These are phyloP conservation scores for Neurospora sp. DNA, from an alignment of 495 filamentous ascomycete genomes.

Conservation along the genomic window DNA sequence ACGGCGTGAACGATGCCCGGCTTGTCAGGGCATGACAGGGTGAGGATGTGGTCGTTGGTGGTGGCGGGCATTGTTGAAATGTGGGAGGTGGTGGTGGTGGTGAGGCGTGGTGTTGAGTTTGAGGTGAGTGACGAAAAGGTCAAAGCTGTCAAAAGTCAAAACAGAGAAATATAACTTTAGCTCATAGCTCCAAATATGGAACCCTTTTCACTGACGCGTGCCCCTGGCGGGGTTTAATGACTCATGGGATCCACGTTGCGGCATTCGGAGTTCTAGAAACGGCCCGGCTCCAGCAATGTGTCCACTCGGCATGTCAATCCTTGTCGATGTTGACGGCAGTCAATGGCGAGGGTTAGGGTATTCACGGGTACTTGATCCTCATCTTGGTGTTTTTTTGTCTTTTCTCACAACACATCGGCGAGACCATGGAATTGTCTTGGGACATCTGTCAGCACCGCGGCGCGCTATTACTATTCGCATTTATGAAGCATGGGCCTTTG, in stretches of 20 bases:
- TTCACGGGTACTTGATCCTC: neutral
- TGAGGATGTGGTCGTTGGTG: slow-evolving; percentile 54
- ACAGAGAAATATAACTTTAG: neutral
- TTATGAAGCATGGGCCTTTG: neutral
- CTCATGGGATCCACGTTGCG: neutral
- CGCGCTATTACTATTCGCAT: neutral
- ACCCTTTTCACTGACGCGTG: neutral
- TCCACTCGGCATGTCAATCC: neutral
- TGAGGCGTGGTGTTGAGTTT: too few relatives aligned
- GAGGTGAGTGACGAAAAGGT: too few relatives aligned
- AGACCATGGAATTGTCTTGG: too few relatives aligned
- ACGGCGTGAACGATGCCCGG: slow-evolving; percentile 69
- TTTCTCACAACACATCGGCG: too few relatives aligned
- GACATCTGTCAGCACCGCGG: neutral
- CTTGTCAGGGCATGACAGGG: slow-evolving; percentile 64
- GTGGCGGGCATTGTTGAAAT: slow-evolving; percentile 17
- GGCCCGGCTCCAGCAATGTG: neutral
- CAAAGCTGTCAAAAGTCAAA: too few relatives aligned
- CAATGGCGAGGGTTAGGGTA: neutral
- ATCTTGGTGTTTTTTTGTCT: too few relatives aligned
- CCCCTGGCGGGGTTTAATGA: neutral
- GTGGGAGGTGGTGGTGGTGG: slow-evolving; percentile 1
- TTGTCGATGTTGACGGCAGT: neutral
- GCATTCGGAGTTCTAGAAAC: neutral
- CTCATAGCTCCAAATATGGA: neutral